These are phyloP conservation scores for Vaccinium myrtillus DNA, from an alignment of 148 eudicot species.

Conservation along the genomic window DNA sequence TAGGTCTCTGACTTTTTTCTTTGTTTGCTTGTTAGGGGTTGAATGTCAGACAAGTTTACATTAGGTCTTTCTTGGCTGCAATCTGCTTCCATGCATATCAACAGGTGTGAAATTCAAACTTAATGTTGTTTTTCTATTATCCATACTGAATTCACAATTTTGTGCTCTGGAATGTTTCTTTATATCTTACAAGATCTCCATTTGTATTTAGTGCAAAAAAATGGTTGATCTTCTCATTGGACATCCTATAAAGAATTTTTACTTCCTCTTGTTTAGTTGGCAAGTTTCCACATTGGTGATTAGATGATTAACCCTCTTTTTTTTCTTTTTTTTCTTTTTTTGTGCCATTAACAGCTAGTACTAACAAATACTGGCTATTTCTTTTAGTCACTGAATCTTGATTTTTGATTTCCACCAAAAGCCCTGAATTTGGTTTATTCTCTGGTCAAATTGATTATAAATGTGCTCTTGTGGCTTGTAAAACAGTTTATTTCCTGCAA, in stretches of 20 bases:
- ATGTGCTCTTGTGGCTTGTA: background rate
- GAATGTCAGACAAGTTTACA: slow-evolving; percentile 56
- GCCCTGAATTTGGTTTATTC: background rate
- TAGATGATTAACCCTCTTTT: background rate
- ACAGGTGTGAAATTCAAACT: slow-evolving; percentile 41
- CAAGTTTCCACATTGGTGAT: background rate
- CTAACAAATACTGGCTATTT: background rate
- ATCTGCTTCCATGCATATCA: slow-evolving; percentile 89
- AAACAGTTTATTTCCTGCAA: background rate
- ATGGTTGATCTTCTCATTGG: background rate
- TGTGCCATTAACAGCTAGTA: background rate
- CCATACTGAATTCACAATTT: background rate
- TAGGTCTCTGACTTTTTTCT: background rate
- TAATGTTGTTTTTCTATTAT: background rate
- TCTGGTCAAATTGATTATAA: background rate
- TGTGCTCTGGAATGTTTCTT: background rate
- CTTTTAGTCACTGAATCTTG: background rate
- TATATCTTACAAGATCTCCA: background rate
- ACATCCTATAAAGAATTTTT: background rate
- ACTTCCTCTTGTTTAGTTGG: background rate
- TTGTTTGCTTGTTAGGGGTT: slow-evolving; percentile 46
- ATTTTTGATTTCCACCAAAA: background rate
- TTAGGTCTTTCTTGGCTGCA: slow-evolving; percentile 67
- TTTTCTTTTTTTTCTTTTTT: background rate
- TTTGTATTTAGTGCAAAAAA: background rate